Base-by-base conservation (phyloP, 108 stramenopile genomes). In the Nannochloropsis salina region DNA sequence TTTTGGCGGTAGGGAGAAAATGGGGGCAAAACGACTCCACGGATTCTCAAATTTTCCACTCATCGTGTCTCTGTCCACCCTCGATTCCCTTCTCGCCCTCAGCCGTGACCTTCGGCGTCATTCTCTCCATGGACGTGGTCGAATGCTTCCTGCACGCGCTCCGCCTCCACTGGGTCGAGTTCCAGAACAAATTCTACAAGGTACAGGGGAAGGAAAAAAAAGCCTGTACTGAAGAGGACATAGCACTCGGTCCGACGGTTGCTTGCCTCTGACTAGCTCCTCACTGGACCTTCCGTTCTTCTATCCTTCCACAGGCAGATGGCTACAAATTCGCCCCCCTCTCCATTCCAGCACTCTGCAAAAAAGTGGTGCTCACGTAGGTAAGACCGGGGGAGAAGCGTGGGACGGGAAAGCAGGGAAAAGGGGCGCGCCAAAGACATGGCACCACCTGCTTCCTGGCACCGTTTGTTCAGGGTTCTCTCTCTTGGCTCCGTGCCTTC, bases 121-220 rank as follows among this genome's bases (percentile, higher is more conserved):
- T 99, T 47, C 88, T 98, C 74, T 94, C 94, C 92, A 99, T 99
- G 98, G 97, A 98, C 90, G 96, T 98, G 80, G 91, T 99, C 42
- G 98, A 99, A 93, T 99, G 98, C 91, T 98, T 97, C 94, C 95
- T 99, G 43, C 98, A 99, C 90, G 96, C 97, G 2, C 94, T 99
- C 82, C 97, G 98, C 87, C 93, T 99, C 83, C 97, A 98, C 89
- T 99, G 98, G 98, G 98, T 99, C 42, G 98, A 99, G 94, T 99
- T 99, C 92, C 97, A 99, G 92, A 98, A 94, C 92, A 99, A 99
- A 93, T 98, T 98, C 87, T 99, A 93, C 94, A 92, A 94, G 84
- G 98, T 74, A 8, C 6, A n/a, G 61, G n/a, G 61, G 2, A 8
- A 74, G 61, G 2, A 8, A 74, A 2, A 2, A 2, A 6, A n/a